These are phyloP conservation scores for Hydnomerulius pinastri DNA, from an alignment of 768 basidiomycete genomes.

Conservation along the genomic window DNA sequence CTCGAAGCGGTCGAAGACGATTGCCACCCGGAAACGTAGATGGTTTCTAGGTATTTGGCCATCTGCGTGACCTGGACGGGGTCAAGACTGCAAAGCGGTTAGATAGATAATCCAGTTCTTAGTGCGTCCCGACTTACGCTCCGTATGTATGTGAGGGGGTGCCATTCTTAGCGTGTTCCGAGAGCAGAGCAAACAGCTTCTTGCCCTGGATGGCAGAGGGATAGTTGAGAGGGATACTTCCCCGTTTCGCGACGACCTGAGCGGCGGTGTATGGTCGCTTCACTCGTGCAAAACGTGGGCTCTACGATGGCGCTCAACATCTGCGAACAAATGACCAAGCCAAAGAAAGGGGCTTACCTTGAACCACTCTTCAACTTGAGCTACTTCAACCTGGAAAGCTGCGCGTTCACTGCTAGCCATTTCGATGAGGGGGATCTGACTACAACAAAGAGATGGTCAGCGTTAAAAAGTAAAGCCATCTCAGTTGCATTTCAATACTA, in stretches of 20 bases:
- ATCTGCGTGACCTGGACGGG: slow-evolving; percentile 98
- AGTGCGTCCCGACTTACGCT: slow-evolving; percentile 68
- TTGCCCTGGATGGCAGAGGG: slow-evolving; percentile 83
- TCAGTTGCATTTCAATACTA: slow-evolving; percentile 2
- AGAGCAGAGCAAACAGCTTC: slow-evolving; percentile 80
- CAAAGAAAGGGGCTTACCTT: slow-evolving; percentile 56
- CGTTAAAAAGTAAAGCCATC: neutral
- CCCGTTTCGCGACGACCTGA: slow-evolving; percentile 92
- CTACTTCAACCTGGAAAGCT: slow-evolving; percentile 79
- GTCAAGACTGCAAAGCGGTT: slow-evolving; percentile 70
- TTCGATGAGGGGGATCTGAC: slow-evolving; percentile 18
- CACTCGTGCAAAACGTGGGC: slow-evolving; percentile 82
- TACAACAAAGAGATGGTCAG: slow-evolving; percentile 26
- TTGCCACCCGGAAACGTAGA: slow-evolving; percentile 98
- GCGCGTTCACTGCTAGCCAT: slow-evolving; percentile 67
- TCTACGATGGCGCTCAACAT: slow-evolving; percentile 45
- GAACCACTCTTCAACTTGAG: slow-evolving; percentile 88
- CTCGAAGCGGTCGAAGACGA: slow-evolving; percentile 92
- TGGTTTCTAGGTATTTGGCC: slow-evolving; percentile 97
- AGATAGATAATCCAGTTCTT: neutral
- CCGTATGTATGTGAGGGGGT: slow-evolving; percentile 96
- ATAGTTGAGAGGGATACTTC: slow-evolving; percentile 82
- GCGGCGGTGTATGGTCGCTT: slow-evolving; percentile 90
- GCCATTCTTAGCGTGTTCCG: slow-evolving; percentile 71
- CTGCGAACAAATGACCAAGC: neutral